Percentiles rank a stretch among this genome's conserved stretches.
phyloP scores from a whole-genome alignment of 345 rosid genomes.

The Rhodomyrtus tomentosa region DNA sequence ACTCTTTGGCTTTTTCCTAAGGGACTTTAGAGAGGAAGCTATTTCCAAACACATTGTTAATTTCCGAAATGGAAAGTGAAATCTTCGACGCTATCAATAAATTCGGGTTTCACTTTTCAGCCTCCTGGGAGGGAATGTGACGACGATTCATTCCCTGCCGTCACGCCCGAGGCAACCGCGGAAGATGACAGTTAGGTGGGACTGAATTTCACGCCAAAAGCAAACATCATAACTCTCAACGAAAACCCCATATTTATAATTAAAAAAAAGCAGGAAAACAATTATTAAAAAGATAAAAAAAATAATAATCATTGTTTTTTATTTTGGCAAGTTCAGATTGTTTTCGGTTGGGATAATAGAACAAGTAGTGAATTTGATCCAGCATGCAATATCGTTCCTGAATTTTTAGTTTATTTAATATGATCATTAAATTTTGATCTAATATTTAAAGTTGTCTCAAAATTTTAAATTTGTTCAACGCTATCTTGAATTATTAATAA shows the following conservation, averaged over 20 bases:
- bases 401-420: too few species aligned
- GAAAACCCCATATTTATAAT: background rate
- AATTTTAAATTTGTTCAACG: too few species aligned
- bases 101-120: background rate
- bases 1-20: too few species aligned
- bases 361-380: too few species aligned
- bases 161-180: background rate
- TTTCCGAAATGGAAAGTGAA: background rate
- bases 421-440: too few species aligned
- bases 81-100: background rate
- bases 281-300: background rate
- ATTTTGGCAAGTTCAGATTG: background rate
- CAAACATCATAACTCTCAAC: background rate
- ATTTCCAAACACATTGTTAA: too few species aligned
- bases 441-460: too few species aligned
- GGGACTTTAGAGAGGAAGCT: too few species aligned
- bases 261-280: background rate
- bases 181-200: background rate
- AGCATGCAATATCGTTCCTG: too few species aligned
- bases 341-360: background rate
- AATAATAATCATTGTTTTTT: too few species aligned
- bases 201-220: background rate
- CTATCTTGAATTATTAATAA: too few species aligned
- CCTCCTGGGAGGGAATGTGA: background rate
- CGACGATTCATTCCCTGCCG: background rate